Evolutionary conservation across 192 early-diverging fungal species (phyloP), one percentile per base, ranked within the genome.

Genomic region (Coemansia sp.): DNA sequence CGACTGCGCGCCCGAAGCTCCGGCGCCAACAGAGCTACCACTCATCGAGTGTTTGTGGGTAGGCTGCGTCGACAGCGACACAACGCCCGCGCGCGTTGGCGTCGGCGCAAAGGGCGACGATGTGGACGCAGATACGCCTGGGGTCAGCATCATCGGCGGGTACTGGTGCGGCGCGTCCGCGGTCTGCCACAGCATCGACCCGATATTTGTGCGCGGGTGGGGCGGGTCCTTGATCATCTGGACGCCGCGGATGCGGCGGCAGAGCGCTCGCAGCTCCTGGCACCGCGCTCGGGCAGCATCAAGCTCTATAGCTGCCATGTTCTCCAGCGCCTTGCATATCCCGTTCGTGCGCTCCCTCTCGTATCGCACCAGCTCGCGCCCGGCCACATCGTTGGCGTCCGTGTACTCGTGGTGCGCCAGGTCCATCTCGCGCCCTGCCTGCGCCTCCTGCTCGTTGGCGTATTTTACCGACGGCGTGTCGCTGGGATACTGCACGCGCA

Each of bases 221-320:
- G 75, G 75, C 19, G 75, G 75, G 12, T 78, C 75, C 23, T 61
- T 67, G 24, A 71, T 49, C 62, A 78, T 52, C 69, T 78, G 75
- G 25, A 55, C 52, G 29, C 56, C 64, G 19, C 65, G 65, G 27
- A 78, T 72, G 24, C 75, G 65, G 5, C 69, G 60, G 14, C 69
- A 58, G 4, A 70, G 24, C 18, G 65, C 57, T 38, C 44, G 65
- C 14, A 78, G 46, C 55, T 78, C 75, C 29, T 72, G 53, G 32
- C 65, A 48, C 23, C 75, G 57, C 5, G 69, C 62, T 5, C 65
- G 60, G 12, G 75, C 75, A 9, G 75, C 63, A 10, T 78, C 69
- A 1, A 78, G 69, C 55, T 78, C 75, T 29, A 78, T 50, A 3
- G 30, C 31, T 2, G 75, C 75, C 23, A 64, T 67, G 42, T 54